Base-by-base conservation (phyloP, 139 green algal species). In the Volvox reticuliferus region DNA sequence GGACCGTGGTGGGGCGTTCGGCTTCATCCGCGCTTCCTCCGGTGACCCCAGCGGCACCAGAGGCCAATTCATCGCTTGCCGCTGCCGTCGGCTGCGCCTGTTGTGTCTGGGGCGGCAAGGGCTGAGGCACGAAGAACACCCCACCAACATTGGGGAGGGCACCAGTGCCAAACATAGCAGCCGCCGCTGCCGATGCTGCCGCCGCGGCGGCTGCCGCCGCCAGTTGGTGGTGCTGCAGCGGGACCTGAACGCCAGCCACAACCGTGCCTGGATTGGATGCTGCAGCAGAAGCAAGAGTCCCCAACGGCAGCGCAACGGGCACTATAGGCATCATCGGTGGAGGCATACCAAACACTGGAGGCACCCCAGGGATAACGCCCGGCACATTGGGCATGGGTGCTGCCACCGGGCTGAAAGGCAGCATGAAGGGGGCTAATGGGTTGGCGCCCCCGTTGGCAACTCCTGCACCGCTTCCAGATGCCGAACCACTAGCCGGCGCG, bases 141-240 rank as follows among this genome's bases (percentile, higher is more conserved):
- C 78, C 78, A 44, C 78, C 78, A 24, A 37, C 78, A 44, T 33
- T 67, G 0, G 78, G 78, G 2, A 84, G 65, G 17, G 30, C 24
- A 26, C 78, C 78, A 44, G 28, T 44, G 37, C 78, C 78, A 17
- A 68, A 73, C 79, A 86, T 86, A n/a, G 44, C 20, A 0, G 78
- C 78, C 12, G 78, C 79, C 24, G 50, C 44, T 16, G 71, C 71
- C 3, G 86, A 24, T 28, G 69, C 84, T 13, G 68, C 68, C 35
- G 68, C 84, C 24, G 68, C 84, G 22, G 84, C 65, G 18, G 86
- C 63, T 69, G 67, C 65, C 0, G 84, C 67, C 0, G 84, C 84
- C 24, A 75, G 16, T 35, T 89, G 69, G 67, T 81, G 69, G 21
- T 79, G 84, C n/a, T 68, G 67, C 84, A 89, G 33, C 68, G 69